Conservation (phyloP, 441 rosid species). For the Populus tomentosa region DNA sequence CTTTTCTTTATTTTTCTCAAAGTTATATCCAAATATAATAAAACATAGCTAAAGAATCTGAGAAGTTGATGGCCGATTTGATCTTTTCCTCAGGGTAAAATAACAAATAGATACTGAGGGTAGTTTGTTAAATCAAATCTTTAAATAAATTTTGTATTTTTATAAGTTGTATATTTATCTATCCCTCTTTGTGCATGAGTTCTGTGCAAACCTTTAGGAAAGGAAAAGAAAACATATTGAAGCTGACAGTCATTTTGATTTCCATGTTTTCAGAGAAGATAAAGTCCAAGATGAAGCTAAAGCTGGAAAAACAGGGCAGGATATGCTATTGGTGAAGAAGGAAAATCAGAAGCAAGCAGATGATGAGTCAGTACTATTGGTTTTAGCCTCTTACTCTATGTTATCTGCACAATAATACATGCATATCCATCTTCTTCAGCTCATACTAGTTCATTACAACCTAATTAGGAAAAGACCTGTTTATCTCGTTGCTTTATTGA, state of each 20-base stretch:
- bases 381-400: not conserved
- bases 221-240: not conserved
- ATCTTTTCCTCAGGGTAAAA: not conserved
- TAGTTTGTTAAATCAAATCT: not conserved
- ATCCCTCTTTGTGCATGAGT: not conserved
- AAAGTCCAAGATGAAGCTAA: slow-evolving; percentile 6
- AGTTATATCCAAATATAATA: not conserved
- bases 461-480: not conserved
- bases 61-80: not conserved
- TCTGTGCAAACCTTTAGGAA: not conserved
- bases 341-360: slow-evolving; percentile 17
- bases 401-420: not conserved
- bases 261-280: slow-evolving; percentile 13
- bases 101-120: not conserved
- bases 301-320: not conserved
- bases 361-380: slow-evolving; percentile 22
- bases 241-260: not conserved
- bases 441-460: not conserved
- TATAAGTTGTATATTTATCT: not conserved
- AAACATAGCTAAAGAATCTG: not conserved
- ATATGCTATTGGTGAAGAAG: not conserved
- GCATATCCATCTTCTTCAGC: not conserved
- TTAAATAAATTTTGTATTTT: not conserved
- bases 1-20: not conserved
- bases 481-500: not conserved